Evolutionary conservation across 164 flowering plant genomes (phyloP).

Genomic region (Tinospora cordifolia): DNA sequence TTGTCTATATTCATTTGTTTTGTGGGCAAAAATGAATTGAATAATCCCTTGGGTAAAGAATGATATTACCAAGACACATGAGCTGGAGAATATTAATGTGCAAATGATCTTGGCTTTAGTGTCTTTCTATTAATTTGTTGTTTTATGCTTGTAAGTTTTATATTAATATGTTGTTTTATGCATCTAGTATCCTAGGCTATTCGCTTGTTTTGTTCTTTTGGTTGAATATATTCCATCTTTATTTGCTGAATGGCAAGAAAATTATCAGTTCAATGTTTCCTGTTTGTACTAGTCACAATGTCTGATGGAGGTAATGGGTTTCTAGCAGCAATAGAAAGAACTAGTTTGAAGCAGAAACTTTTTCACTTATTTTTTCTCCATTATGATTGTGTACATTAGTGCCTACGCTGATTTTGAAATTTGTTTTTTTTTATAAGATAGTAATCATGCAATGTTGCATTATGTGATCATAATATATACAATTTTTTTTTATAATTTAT

Average conservation of each 20-base stretch:
- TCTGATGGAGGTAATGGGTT: not conserved
- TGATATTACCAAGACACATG: too few relatives aligned
- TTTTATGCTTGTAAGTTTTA: too few relatives aligned
- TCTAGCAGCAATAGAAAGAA: not conserved
- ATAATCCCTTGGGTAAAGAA: too few relatives aligned
- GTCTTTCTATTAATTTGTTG: too few relatives aligned
- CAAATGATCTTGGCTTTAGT: too few relatives aligned
- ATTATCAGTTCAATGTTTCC: not conserved
- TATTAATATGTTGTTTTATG: too few relatives aligned
- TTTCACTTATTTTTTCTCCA: too few relatives aligned
- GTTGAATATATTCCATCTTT: not conserved
- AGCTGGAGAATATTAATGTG: too few relatives aligned
- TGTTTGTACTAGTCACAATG: not conserved
- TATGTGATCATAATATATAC: not conserved
- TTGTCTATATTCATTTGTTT: not conserved
- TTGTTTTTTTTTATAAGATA: not conserved
- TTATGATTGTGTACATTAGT: not conserved
- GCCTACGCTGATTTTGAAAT: too few relatives aligned
- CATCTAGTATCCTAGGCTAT: too few relatives aligned
- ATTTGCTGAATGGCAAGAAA: not conserved
- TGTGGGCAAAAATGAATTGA: too few relatives aligned
- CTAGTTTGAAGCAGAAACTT: not conserved
- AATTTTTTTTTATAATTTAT: slow-evolving; percentile 5
- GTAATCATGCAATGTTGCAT: slow-evolving; percentile 3
- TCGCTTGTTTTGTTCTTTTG: too few relatives aligned